Evolutionary conservation across 2,329 filamentous ascomycete genomes (phyloP), one percentile per base, ranked within the genome.

Genomic region (Alternaria gaisen): DNA sequence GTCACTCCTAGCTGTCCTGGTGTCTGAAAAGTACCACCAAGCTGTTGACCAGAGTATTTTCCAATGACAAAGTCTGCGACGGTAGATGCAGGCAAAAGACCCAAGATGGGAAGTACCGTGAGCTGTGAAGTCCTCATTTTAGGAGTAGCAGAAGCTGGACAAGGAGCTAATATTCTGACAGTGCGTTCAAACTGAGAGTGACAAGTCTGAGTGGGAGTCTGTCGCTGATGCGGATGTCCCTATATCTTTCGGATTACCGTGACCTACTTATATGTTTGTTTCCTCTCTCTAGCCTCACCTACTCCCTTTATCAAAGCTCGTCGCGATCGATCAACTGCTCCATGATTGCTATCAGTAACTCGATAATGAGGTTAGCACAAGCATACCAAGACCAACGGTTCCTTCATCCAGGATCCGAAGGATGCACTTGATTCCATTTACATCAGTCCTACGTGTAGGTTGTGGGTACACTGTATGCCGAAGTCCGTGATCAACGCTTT

Each of bases 191-290:
- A 7, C 5, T 7, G 14, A 11, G 28, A 9, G 16, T 7, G 22
- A 5, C 16, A 7, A 7, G 9, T 46, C 26, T n/a, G 28, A 5
- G n/a, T 30, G 24, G n/a, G 9, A 4, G 5, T 11, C n/a, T 24
- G 8, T 46, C 9, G n/a, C 1, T 9, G 2, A 20, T 46, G n/a
- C 3, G 3, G 9, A 46, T 14, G 11, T 30, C 26, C 1, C 22
- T 5, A 1, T 0, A 2, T 30, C 4, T 46, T 4, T 4, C 20
- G 16, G n/a, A 46, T 0, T 0, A 4, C 4, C 3, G 26, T 3
- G 18, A 3, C 28, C 11, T 46, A 46, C 16, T 32, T 46, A 20
- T 46, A 30, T 3, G 26, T 46, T 3, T 32, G 10, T 46, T 30
- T 2, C 24, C 24, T 4, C 43, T 2, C 16, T 5, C 1, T 26